Percentiles rank a stretch among this genome's conserved stretches.
These are phyloP conservation scores for Lichtheimia hyalospora DNA, from an alignment of 371 early-diverging fungal species.

Conservation along the genomic window DNA sequence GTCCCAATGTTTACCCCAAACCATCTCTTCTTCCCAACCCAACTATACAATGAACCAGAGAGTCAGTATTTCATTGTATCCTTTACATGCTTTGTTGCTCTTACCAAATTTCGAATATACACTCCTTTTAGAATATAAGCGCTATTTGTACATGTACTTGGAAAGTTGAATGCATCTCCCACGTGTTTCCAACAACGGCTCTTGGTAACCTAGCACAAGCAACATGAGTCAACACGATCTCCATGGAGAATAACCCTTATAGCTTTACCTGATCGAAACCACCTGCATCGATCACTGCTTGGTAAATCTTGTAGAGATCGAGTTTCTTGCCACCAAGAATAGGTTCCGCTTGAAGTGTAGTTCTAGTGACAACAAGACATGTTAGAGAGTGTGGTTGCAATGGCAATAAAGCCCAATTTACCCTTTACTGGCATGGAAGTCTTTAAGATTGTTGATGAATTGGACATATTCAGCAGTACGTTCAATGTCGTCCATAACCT, in stretches of 20 bases:
- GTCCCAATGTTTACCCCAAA: slow-evolving; percentile 45
- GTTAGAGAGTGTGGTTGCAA: neutral
- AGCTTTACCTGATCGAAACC: slow-evolving; percentile 65
- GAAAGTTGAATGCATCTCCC: slow-evolving; percentile 73
- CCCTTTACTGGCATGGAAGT: slow-evolving; percentile 74
- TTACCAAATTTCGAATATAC: slow-evolving; percentile 67
- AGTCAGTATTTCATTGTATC: neutral
- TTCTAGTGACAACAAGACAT: slow-evolving; percentile 30
- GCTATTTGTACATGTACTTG: slow-evolving; percentile 82
- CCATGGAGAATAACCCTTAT: neutral
- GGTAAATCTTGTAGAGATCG: slow-evolving; percentile 64
- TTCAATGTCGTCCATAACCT: slow-evolving; percentile 57
- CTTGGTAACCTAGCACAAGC: slow-evolving; percentile 56
- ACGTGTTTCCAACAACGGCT: slow-evolving; percentile 83
- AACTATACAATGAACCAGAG: slow-evolving; percentile 20
- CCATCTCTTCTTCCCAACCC: slow-evolving; percentile 53
- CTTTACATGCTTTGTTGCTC: neutral
- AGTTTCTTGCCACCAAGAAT: slow-evolving; percentile 73
- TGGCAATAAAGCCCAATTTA: slow-evolving; percentile 19
- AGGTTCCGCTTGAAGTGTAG: slow-evolving; percentile 64
- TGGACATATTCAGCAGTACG: slow-evolving; percentile 69
- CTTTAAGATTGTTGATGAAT: slow-evolving; percentile 70
- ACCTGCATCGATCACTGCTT: slow-evolving; percentile 61
- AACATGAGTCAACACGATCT: neutral
- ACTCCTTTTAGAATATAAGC: slow-evolving; percentile 78